Base-by-base conservation (phyloP, 306 rosid species). In the Datisca glomerata region DNA sequence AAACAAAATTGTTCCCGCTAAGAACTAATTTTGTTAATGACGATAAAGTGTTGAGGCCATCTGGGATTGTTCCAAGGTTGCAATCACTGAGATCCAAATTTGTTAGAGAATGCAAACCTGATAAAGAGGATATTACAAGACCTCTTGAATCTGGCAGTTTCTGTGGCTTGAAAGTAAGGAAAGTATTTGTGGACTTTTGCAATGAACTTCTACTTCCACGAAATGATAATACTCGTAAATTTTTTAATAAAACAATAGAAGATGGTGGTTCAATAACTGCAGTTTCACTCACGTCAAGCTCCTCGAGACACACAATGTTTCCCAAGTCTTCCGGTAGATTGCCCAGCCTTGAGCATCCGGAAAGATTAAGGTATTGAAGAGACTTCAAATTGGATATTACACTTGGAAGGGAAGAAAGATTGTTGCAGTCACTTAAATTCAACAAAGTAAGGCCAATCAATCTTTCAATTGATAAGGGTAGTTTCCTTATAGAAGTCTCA, bases 1-100 rank as follows among this genome's bases (percentile, higher is more conserved):
- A 12, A 12, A 19, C 21, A 37, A 63, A 62, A 2, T 2, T 25
- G 8, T 63, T 63, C 7, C 53, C 47, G 12, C 19, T 0, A 0
- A 48, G 34, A 9, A 24, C 2, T 2, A 63, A 13, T 2, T 0
- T 0, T 3, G 1, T 1, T 25, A 63, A 6, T 3, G 37, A 55
- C 2, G 44, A 19, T 12, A 55, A 21, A 36, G 18, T 24, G 2
- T 59, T 41, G 0, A 63, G 37, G 34, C 51, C 47, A 8, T 21
- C 7, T 0, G 63, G 48, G 27, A 48, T 21, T 9, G 2, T 43
- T 29, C 31, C 55, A 2, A 63, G 42, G 9, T 63, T 36, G 18
- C 43, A 36, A 18, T 49, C 8, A 4, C 7, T 11, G 11, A 49
- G 9, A 7, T 0, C 4, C 18, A 55, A 17, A 3, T 0, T 1